Evolutionary conservation across 331 rosid genomes (phyloP).

Genomic region (Erythrophleum ivorense): DNA sequence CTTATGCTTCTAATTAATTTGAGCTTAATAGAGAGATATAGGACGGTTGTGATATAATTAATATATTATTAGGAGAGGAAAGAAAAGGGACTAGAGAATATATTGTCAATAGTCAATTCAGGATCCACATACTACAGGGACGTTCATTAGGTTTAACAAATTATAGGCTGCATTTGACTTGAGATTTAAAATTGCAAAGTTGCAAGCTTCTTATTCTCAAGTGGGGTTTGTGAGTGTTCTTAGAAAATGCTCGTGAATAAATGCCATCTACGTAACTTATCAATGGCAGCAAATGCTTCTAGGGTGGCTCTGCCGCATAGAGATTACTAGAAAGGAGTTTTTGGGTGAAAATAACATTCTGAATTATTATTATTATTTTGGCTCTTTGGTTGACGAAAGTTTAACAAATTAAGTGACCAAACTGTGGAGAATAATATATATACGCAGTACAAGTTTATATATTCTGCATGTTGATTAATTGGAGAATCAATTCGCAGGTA

Average conservation of each 20-base stretch:
- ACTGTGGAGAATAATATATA: neutral
- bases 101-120: neutral
- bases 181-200: neutral
- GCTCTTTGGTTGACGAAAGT: constrained; percentile 3
- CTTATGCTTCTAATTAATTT: neutral
- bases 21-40: neutral
- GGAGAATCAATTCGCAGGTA: constrained; percentile 35
- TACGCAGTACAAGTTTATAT: constrained; percentile 18
- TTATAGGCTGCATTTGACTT: neutral
- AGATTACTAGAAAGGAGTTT: neutral
- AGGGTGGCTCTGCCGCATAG: too few species aligned
- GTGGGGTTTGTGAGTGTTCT: neutral
- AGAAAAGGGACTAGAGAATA: neutral
- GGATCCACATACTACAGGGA: neutral
- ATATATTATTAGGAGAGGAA: neutral
- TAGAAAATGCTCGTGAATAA: constrained; percentile 16
- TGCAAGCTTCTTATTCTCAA: neutral
- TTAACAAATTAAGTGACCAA: neutral
- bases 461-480: constrained; percentile 14
- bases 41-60: neutral
- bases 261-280: neutral
- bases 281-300: neutral
- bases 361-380: neutral
- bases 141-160: neutral
- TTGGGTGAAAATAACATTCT: neutral